Percentiles rank a stretch among this genome's conserved stretches.
These are phyloP conservation scores for Sonneratia caseolaris DNA, from an alignment of 345 rosid genomes.

Conservation along the genomic window DNA sequence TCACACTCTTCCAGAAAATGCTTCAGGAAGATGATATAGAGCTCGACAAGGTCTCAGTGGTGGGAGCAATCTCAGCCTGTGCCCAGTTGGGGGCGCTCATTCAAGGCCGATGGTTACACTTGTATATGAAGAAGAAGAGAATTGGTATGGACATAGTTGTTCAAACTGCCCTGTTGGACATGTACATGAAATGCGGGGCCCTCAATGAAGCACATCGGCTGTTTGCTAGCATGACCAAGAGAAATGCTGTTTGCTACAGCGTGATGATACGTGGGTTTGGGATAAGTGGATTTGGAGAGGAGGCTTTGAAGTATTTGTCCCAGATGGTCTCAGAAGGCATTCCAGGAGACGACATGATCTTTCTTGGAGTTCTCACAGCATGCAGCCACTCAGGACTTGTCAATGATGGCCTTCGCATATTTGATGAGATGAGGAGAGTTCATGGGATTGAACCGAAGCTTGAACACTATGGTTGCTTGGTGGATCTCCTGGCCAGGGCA, in stretches of 20 bases:
- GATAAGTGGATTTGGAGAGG: conserved; percentile 25
- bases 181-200: conserved; percentile 35
- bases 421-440: conserved; percentile 16
- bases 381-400: conserved; percentile 26
- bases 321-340: conserved; percentile 22
- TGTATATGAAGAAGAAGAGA: conserved; percentile 15
- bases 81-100: conserved; percentile 26
- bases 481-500: conserved; percentile 22
- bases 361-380: conserved; percentile 23
- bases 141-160: conserved; percentile 17
- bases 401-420: conserved; percentile 17
- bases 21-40: conserved; percentile 14
- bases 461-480: conserved; percentile 26
- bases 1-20: conserved; percentile 27
- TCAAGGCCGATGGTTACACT: conserved; percentile 32
- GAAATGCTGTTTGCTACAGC: conserved; percentile 23
- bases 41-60: conserved; percentile 18
- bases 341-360: conserved; percentile 19
- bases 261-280: conserved; percentile 33
- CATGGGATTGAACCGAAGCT: conserved; percentile 17
- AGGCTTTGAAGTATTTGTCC: conserved; percentile 22
- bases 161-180: conserved; percentile 26
- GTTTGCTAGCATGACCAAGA: conserved; percentile 18
- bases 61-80: conserved; percentile 28
- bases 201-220: conserved; percentile 19